These are phyloP conservation scores for Cyclanthera cordifolia DNA, from an alignment of 306 rosid species.

Conservation along the genomic window DNA sequence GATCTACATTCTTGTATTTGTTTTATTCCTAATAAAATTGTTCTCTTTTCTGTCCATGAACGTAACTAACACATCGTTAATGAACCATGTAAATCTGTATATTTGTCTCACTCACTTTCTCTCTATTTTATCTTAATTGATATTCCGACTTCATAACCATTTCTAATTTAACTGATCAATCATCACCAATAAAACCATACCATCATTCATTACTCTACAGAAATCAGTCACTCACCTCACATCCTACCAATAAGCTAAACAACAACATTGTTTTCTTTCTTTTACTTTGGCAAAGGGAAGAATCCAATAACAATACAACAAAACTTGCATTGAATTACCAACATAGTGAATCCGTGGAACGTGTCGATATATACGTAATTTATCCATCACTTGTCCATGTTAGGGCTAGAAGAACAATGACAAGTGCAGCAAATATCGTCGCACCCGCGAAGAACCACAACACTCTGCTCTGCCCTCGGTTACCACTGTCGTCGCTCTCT, in stretches of 20 bases:
- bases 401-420: conserved; percentile 59
- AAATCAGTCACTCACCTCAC: not conserved
- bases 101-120: no score
- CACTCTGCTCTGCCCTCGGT: conserved; percentile 22
- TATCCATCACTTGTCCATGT: conserved; percentile 59
- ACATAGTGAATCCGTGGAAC: not conserved
- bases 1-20: no score
- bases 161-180: not conserved
- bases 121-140: no score
- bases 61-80: no score
- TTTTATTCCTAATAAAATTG: no score
- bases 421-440: conserved; percentile 38
- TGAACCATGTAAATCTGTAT: no score
- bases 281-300: not conserved
- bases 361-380: conserved; percentile 1
- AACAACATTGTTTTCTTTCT: not conserved
- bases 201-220: not conserved
- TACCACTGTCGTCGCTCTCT: conserved; percentile 31
- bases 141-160: no score
- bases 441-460: conserved; percentile 35
- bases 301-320: not conserved
- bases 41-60: no score
- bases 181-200: not conserved
- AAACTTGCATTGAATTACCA: not conserved
- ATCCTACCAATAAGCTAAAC: not conserved